Evolutionary conservation across 2,329 filamentous ascomycete genomes (phyloP).

Genomic region (Cladophialophora immunda): DNA sequence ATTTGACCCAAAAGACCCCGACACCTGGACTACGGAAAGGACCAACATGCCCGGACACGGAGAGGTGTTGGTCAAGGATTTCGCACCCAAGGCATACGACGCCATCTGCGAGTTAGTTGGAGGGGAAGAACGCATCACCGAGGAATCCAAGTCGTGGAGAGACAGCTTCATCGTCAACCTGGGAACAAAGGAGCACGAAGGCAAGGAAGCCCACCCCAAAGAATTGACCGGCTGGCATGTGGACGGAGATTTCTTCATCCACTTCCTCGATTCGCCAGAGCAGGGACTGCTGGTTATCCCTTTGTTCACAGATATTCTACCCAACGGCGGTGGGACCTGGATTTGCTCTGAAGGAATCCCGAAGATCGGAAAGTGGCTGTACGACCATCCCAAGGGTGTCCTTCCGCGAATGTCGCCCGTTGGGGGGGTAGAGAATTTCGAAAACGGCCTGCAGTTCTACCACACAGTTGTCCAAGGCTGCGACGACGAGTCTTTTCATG

Average conservation of each 20-base stretch:
- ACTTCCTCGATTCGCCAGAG: slow-evolving; percentile 75
- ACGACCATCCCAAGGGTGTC: slow-evolving; percentile 71
- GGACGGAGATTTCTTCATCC: slow-evolving; percentile 76
- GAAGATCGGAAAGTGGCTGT: slow-evolving; percentile 43
- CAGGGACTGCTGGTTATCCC: slow-evolving; percentile 74
- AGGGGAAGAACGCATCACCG: slow-evolving; percentile 64
- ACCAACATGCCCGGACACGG: slow-evolving; percentile 71
- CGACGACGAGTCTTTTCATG: slow-evolving; percentile 56
- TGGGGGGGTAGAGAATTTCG: slow-evolving; percentile 6
- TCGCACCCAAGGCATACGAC: slow-evolving; percentile 72
- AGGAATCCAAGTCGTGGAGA: slow-evolving; percentile 63
- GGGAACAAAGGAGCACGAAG: slow-evolving; percentile 63
- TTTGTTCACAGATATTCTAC: slow-evolving; percentile 69
- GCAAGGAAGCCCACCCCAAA: slow-evolving; percentile 59
- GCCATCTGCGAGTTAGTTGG: slow-evolving; percentile 73
- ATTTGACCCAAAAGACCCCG: slow-evolving; percentile 69
- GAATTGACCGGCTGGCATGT: slow-evolving; percentile 71
- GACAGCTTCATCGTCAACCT: slow-evolving; percentile 76
- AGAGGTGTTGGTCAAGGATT: slow-evolving; percentile 61
- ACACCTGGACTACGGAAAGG: slow-evolving; percentile 70
- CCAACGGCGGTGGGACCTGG: slow-evolving; percentile 70
- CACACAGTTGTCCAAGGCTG: slow-evolving; percentile 50
- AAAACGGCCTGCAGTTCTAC: slow-evolving; percentile 48
- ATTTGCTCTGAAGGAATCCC: slow-evolving; percentile 65
- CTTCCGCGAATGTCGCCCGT: slow-evolving; percentile 67